These are phyloP conservation scores for Candida ficus DNA, from an alignment of 805 yeast genomes.

Conservation along the genomic window DNA sequence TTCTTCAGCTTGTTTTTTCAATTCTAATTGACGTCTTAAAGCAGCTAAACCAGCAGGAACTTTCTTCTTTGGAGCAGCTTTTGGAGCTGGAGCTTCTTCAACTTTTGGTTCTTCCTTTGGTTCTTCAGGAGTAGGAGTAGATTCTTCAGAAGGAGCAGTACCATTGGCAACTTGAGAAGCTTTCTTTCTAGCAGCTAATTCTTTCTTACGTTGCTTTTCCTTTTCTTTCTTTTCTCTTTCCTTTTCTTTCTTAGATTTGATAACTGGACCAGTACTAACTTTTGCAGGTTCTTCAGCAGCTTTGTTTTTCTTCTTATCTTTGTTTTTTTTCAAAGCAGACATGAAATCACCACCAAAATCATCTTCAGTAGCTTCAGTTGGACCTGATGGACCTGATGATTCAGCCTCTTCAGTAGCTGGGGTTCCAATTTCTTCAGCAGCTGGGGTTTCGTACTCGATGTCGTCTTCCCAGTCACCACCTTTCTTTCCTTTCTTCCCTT, in stretches of 20 bases:
- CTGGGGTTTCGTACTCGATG: slow-evolving; percentile 44
- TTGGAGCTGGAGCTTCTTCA: slow-evolving; percentile 20
- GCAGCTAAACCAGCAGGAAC: slow-evolving; percentile 91
- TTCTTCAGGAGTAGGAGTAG: slow-evolving; percentile 18
- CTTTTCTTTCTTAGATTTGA: slow-evolving; percentile 89
- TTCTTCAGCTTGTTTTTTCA: slow-evolving; percentile 83
- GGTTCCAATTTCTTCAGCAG: slow-evolving; percentile 49
- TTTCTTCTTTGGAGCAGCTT: slow-evolving; percentile 57
- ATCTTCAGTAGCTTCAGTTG: slow-evolving; percentile 30
- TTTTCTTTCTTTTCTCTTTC: slow-evolving; percentile 93
- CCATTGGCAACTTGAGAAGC: slow-evolving; percentile 36
- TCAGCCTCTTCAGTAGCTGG: slow-evolving; percentile 24
- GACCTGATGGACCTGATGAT: slow-evolving; percentile 24
- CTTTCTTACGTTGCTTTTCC: slow-evolving; percentile 88
- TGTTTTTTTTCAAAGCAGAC: slow-evolving; percentile 75
- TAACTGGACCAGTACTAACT: slow-evolving; percentile 52
- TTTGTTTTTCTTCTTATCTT: slow-evolving; percentile 66
- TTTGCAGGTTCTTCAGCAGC: slow-evolving; percentile 50
- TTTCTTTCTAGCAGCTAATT: slow-evolving; percentile 81
- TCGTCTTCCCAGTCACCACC: slow-evolving; percentile 84
- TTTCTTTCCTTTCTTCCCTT: slow-evolving; percentile 58
- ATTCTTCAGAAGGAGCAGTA: slow-evolving; percentile 8
- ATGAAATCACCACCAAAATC: slow-evolving; percentile 66
- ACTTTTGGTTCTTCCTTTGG: slow-evolving; percentile 26
- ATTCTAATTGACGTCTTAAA: slow-evolving; percentile 81